These are phyloP conservation scores for Macroventuria anomochaeta DNA, from an alignment of 2,329 filamentous ascomycete genomes.

Conservation along the genomic window DNA sequence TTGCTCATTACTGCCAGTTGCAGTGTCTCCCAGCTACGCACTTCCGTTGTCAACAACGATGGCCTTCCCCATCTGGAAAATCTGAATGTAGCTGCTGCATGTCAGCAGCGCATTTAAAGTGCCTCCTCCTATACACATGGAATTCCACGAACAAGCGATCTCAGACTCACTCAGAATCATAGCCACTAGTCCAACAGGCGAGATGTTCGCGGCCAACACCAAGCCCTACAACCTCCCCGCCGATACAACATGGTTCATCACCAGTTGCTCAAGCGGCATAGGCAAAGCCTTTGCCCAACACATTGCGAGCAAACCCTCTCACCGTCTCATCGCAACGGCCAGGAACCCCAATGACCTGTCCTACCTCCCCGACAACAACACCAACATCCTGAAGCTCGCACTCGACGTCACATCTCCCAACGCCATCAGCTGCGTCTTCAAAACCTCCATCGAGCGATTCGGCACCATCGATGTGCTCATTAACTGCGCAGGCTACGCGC, in stretches of 20 bases:
- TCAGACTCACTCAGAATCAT: background rate
- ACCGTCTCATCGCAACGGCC: slow-evolving; percentile 58
- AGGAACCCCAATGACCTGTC: slow-evolving; percentile 53
- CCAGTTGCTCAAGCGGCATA: slow-evolving; percentile 59
- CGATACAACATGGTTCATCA: slow-evolving; percentile 19
- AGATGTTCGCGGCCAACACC: slow-evolving; percentile 13
- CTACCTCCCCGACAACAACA: slow-evolving; percentile 47
- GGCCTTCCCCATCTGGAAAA: background rate
- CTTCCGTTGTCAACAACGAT: background rate
- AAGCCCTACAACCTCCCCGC: slow-evolving; percentile 8
- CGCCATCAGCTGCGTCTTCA: slow-evolving; percentile 49
- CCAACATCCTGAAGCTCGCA: slow-evolving; percentile 54
- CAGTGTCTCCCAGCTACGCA: background rate
- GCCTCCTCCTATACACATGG: too few species aligned
- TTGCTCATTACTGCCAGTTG: background rate
- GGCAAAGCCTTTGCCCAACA: slow-evolving; percentile 51
- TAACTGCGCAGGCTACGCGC: slow-evolving; percentile 53
- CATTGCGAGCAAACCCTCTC: slow-evolving; percentile 47
- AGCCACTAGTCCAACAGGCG: background rate
- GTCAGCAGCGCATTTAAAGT: background rate
- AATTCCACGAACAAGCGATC: too few species aligned
- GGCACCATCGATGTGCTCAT: slow-evolving; percentile 65
- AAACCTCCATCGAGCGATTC: slow-evolving; percentile 69
- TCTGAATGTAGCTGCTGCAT: background rate
- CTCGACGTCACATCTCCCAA: slow-evolving; percentile 56